Base-by-base conservation (phyloP, 2,329 filamentous ascomycete species). In the Colletotrichum trifolii region DNA sequence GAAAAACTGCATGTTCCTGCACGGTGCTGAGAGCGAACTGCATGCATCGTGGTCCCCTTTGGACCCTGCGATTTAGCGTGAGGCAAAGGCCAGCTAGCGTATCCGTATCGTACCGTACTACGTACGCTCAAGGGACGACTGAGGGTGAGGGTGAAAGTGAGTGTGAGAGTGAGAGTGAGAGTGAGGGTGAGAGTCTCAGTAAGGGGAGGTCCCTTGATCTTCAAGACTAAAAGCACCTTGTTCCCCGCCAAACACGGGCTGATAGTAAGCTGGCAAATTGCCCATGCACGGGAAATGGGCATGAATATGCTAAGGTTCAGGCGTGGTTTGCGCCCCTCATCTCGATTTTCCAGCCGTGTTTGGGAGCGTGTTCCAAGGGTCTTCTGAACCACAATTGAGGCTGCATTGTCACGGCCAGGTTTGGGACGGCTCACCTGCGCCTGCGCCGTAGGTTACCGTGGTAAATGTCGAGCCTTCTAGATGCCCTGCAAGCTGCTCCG, bases 221-320 rank as follows among this genome's bases (percentile, higher is more conserved):
- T 25, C 25, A 25, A 25, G 25, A 25, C 25, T 25, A 25, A 25
- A 25, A 25, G 25, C 25, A 25, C 25, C 46, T 48, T 48, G 36
- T 34, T 39, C 58, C 39, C 34, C 61, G 55, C 60, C 12, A 33
- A n/a, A 15, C 35, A 48, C 33, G 15, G 25, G 40, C 25, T 42
- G 15, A 38, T 36, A 64, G 60, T 25, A 25, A 25, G 60, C 55
- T 48, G 48, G 55, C 39, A 49, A 60, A 49, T 60, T 60, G 36
- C 47, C 54, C 54, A 63, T 62, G 54, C 43, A 13, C n/a, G 46
- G 25, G 47, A 45, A 35, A 48, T 46, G 11, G 35, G 52, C 63
- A 63, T 63, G 47, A 63, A 57, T 49, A 36, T 61, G 47, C 57
- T 36, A 47, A 57, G 47, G 47, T 62, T 53, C 48, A 53, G 58